Percentiles rank a stretch among this genome's conserved stretches.
These are phyloP conservation scores for Ophiocordyceps camponoti-floridani DNA, from an alignment of 2,329 filamentous ascomycete species.

Conservation along the genomic window DNA sequence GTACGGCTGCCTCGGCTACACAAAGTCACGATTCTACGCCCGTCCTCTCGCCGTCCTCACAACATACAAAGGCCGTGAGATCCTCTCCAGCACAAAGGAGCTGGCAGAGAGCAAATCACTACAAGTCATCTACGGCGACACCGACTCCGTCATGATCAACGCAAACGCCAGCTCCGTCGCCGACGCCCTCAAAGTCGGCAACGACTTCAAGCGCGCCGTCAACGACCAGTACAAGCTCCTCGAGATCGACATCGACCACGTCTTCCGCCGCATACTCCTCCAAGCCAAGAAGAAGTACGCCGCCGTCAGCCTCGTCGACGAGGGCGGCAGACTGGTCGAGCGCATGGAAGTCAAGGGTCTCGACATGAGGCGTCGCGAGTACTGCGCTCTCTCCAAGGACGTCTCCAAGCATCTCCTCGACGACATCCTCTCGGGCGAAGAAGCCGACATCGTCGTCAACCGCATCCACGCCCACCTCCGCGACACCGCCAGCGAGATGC, in stretches of 20 bases:
- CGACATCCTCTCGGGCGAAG: conserved; percentile 85
- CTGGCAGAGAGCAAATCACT: conserved; percentile 81
- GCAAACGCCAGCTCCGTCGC: conserved; percentile 89
- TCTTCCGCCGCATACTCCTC: conserved; percentile 81
- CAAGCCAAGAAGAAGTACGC: conserved; percentile 99
- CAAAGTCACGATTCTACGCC: conserved; percentile 92
- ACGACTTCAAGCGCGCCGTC: conserved; percentile 87
- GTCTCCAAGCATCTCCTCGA: conserved; percentile 81
- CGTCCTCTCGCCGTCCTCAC: conserved; percentile 88
- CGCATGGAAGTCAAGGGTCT: conserved; percentile 97
- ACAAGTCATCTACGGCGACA: conserved; percentile 96
- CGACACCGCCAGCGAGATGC: conserved; percentile 73
- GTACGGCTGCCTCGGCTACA: conserved; percentile 97
- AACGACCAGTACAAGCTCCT: conserved; percentile 85
- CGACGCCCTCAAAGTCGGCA: conserved; percentile 77
- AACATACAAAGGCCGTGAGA: conserved; percentile 93
- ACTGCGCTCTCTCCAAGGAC: conserved; percentile 89
- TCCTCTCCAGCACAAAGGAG: conserved; percentile 88
- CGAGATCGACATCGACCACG: conserved; percentile 96
- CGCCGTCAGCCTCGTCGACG: conserved; percentile 80
- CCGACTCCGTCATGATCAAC: conserved; percentile 99
- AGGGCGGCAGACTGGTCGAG: conserved; percentile 77
- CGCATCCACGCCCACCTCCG: conserved; percentile 89
- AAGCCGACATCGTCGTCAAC: conserved; percentile 70
- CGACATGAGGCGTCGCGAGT: conserved; percentile 95